Conservation (phyloP, 1,284 basidiomycete genomes). For the Phlebopus sp. region DNA sequence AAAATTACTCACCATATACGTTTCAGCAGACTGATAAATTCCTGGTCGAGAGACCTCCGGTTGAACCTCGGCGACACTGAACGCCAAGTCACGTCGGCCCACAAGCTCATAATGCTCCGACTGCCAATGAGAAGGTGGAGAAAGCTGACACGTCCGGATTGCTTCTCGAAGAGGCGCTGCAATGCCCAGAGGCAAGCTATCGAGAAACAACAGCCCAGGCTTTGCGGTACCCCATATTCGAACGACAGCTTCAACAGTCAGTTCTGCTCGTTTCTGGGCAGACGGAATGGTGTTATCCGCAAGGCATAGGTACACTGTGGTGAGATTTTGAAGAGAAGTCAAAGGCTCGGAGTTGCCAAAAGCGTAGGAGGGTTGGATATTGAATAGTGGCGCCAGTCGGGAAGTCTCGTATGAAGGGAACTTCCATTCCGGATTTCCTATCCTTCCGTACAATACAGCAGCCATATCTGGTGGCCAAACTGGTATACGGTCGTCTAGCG, state of each 20-base stretch:
- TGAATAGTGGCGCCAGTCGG: slow-evolving; percentile 48
- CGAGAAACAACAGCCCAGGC: slow-evolving; percentile 42
- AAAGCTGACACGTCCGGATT: slow-evolving; percentile 74
- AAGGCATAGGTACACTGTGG: slow-evolving; percentile 52
- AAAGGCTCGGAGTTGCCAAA: slow-evolving; percentile 61
- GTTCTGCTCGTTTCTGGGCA: slow-evolving; percentile 60
- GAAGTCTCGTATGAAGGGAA: slow-evolving; percentile 52
- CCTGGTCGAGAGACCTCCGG: slow-evolving; percentile 30
- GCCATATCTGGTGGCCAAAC: slow-evolving; percentile 69
- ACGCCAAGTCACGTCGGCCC: slow-evolving; percentile 77
- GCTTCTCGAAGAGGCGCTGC: slow-evolving; percentile 83
- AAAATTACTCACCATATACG: slow-evolving; percentile 44
- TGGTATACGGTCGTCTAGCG: slow-evolving; percentile 63
- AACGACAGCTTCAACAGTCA: slow-evolving; percentile 63
- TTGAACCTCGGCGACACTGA: slow-evolving; percentile 32
- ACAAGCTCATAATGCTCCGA: slow-evolving; percentile 71
- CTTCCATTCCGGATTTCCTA: slow-evolving; percentile 66
- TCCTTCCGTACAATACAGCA: slow-evolving; percentile 58
- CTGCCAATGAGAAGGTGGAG: slow-evolving; percentile 73
- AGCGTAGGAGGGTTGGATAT: slow-evolving; percentile 53
- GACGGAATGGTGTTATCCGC: slow-evolving; percentile 49
- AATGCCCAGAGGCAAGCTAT: slow-evolving; percentile 67
- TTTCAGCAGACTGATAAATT: slow-evolving; percentile 30
- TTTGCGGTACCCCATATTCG: slow-evolving; percentile 41
- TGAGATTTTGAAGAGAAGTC: slow-evolving; percentile 47